Evolutionary conservation across 306 rosid species (phyloP).

Genomic region (Malus asiatica): DNA sequence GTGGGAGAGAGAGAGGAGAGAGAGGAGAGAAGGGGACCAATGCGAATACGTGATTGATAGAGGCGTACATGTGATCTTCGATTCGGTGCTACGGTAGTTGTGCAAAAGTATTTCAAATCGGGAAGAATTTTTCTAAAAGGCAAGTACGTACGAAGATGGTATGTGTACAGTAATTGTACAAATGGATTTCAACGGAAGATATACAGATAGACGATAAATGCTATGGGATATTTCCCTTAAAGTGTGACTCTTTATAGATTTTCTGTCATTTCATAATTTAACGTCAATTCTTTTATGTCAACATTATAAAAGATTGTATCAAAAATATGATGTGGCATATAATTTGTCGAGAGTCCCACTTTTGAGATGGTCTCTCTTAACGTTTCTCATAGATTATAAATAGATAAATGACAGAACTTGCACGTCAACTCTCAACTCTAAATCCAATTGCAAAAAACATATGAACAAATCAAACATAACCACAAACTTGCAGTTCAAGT

Average conservation of each 20-base stretch:
- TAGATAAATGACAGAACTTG: neutral
- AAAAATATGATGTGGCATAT: too few relatives aligned
- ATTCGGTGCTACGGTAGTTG: too few relatives aligned
- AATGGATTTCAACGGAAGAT: neutral
- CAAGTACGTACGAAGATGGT: neutral
- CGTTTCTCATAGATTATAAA: too few relatives aligned
- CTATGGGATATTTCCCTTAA: too few relatives aligned
- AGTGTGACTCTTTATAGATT: fast-evolving
- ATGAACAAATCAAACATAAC: neutral
- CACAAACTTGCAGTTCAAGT: neutral
- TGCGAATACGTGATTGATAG: neutral
- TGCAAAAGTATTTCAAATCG: neutral
- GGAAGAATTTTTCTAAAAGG: neutral
- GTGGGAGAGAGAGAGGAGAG: too few relatives aligned
- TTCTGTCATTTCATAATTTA: too few relatives aligned
- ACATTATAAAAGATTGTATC: too few relatives aligned
- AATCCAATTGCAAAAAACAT: neutral
- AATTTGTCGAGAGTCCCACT: fast-evolving
- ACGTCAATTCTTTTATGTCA: fast-evolving
- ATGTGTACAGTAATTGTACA: neutral
- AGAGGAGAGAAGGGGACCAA: neutral
- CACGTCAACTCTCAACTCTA: neutral
- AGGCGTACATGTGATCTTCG: neutral
- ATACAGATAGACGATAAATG: neutral
- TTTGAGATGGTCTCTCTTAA: fast-evolving